phyloP scores from a whole-genome alignment of 73 alveolate genomes.

The Tetrahymena borealis region DNA sequence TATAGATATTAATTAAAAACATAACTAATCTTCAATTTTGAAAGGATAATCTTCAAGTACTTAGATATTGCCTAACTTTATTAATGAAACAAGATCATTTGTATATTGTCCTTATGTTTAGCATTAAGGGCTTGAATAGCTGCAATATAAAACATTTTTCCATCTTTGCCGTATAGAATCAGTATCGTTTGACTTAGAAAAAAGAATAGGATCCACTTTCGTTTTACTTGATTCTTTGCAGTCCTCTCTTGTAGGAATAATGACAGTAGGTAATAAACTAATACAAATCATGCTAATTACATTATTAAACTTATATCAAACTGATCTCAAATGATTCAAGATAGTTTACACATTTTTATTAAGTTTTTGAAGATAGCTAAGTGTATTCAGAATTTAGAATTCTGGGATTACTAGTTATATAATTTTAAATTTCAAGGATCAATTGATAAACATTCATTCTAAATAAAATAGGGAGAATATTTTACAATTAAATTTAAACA shows the following conservation, averaged over 20 bases:
- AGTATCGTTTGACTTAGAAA: slow-evolving; percentile 66
- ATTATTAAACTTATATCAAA: too few relatives aligned
- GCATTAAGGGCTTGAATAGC: slow-evolving; percentile 66
- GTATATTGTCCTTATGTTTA: slow-evolving; percentile 60
- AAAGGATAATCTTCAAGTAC: background rate
- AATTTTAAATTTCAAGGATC: too few relatives aligned
- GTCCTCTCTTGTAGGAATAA: slow-evolving; percentile 55
- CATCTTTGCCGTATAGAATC: slow-evolving; percentile 77
- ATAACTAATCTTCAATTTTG: background rate
- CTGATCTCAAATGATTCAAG: too few relatives aligned
- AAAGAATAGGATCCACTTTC: slow-evolving; percentile 58
- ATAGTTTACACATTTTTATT: too few relatives aligned
- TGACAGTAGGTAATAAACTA: slow-evolving; percentile 62
- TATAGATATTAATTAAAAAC: background rate
- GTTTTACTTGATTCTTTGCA: slow-evolving; percentile 61
- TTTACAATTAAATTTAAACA: too few relatives aligned
- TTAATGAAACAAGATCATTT: slow-evolving; percentile 36
- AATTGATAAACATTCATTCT: too few relatives aligned
- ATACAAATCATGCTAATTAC: too few relatives aligned
- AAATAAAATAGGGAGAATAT: too few relatives aligned
- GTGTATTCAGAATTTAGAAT: too few relatives aligned
- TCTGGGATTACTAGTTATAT: too few relatives aligned
- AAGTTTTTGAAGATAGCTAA: too few relatives aligned
- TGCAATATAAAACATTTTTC: slow-evolving; percentile 69
- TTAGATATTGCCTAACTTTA: background rate